A percentile compares a stretch with the other conserved stretches of the same genome.
phyloP scores from a whole-genome alignment of 495 filamentous ascomycete genomes.

The Coniosporium apollinis region DNA sequence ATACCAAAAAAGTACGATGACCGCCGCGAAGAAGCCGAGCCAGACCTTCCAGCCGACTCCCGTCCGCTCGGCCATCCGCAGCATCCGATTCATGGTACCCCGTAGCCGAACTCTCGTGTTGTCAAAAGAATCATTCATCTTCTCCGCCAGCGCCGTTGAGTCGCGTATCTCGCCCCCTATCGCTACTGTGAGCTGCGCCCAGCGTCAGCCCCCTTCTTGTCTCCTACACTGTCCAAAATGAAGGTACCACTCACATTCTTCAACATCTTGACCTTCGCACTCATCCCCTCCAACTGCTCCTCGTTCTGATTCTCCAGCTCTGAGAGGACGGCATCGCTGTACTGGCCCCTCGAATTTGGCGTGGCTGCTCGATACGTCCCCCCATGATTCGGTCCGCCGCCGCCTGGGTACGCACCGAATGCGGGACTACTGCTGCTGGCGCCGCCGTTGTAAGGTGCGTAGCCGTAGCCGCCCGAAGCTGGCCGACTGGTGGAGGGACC shows the following conservation, averaged over 20 bases:
- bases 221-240: too few species aligned
- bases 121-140: constrained; percentile 86
- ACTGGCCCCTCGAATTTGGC: constrained; percentile 81
- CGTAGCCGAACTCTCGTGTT: constrained; percentile 58
- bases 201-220: background rate
- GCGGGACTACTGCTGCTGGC: constrained; percentile 34
- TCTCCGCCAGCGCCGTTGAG: constrained; percentile 64
- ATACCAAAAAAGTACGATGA: constrained; percentile 68
- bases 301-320: constrained; percentile 96
- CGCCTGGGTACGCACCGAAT: constrained; percentile 37
- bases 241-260: constrained; percentile 64
- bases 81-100: constrained; percentile 93
- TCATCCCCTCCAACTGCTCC: constrained; percentile 71
- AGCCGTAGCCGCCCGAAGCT: constrained; percentile 32
- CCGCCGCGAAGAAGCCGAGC: constrained; percentile 68
- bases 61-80: constrained; percentile 84
- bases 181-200: constrained; percentile 58
- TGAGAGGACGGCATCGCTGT: constrained; percentile 80
- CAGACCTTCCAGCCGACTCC: constrained; percentile 92
- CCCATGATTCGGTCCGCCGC: constrained; percentile 14
- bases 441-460: constrained; percentile 5
- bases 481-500: constrained; percentile 8
- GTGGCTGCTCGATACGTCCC: constrained; percentile 48
- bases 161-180: constrained; percentile 92
- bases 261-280: constrained; percentile 76